These are phyloP conservation scores for Sequoia sempervirens DNA, from an alignment of 75 land plant genomes.

Conservation along the genomic window DNA sequence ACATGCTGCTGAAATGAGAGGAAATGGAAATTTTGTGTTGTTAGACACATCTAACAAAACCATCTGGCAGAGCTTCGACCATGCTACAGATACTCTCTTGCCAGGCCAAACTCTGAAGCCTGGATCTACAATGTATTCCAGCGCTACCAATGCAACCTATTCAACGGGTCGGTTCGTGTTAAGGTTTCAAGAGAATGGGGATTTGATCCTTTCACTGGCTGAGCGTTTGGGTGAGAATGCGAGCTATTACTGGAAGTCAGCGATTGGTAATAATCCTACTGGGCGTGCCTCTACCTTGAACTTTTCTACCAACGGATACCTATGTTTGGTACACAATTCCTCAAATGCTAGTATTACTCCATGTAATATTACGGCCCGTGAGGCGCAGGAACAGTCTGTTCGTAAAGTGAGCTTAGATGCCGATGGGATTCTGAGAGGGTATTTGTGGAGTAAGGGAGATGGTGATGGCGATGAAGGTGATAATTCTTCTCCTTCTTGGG, in stretches of 20 bases:
- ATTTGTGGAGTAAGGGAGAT: constrained; percentile 17
- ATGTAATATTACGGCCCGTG: constrained; percentile 21
- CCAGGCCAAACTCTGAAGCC: constrained; percentile 13
- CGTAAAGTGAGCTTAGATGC: constrained; percentile 38
- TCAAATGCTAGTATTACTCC: constrained; percentile 22
- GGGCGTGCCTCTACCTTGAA: no score
- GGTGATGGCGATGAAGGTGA: neutral
- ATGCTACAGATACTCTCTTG: constrained; percentile 29
- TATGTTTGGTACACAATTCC: constrained; percentile 13
- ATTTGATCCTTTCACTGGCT: constrained; percentile 33
- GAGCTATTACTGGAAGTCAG: constrained; percentile 24
- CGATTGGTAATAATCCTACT: neutral
- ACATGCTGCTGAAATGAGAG: constrained; percentile 19
- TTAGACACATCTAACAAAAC: neutral
- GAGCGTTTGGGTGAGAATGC: neutral
- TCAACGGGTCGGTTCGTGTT: constrained; percentile 19
- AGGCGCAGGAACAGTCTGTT: constrained; percentile 14
- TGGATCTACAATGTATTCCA: constrained; percentile 16
- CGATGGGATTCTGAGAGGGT: constrained; percentile 28
- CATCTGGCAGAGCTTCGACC: constrained; percentile 48
- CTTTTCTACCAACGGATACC: constrained; percentile 10
- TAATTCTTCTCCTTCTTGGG: constrained; percentile 19
- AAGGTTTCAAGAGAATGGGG: constrained; percentile 15
- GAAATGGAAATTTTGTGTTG: constrained; percentile 36
- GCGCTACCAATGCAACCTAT: constrained; percentile 23